Evolutionary conservation across 208 protist species (phyloP), one percentile per base, ranked within the genome.

Genomic region (Trypanosoma avium): DNA sequence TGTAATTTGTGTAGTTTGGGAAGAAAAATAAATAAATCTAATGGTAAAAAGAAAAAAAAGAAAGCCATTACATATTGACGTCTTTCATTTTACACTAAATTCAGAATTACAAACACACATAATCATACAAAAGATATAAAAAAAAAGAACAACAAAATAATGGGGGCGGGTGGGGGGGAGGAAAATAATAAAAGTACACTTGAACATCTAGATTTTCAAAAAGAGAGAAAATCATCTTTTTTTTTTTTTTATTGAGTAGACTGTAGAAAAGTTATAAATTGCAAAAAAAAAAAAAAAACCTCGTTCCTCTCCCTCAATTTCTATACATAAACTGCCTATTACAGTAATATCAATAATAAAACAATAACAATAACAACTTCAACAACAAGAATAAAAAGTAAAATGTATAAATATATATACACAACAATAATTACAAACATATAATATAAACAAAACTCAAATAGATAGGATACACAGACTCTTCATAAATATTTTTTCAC

Each of bases 71-170:
- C 12, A 9, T 43, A 9, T 43, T 15, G 15, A 17, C 15, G 38
- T 29, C 55, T 38, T 60, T 42, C 48, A n/a, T 17, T 50, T 63
- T 48, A 50, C 19, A 36, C 29, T 62, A 54, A 62, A 26, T 54
- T 63, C 19, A 46, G 22, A 55, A 21, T 27, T n/a, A 36, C 19
- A 22, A 66, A 50, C 17, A 8, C 45, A n/a, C 24, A 19, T 29
- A 10, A 10, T 19, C 24, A 22, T 13, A 22, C 17, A 50, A 26
- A 29, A 50, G 22, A 9, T 42, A 42, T 2, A 42, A 32, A 56
- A 55, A 55, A 64, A 56, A 64, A 17, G n/a, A n/a, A n/a, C n/a
- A n/a, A n/a, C n/a, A n/a, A n/a, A n/a, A n/a, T n/a, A n/a, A n/a
- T n/a, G n/a, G n/a, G n/a, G n/a, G n/a, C n/a, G n/a, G n/a, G n/a